These are phyloP conservation scores for Blastomyces parvus DNA, from an alignment of 2,329 filamentous ascomycete species.

Conservation along the genomic window DNA sequence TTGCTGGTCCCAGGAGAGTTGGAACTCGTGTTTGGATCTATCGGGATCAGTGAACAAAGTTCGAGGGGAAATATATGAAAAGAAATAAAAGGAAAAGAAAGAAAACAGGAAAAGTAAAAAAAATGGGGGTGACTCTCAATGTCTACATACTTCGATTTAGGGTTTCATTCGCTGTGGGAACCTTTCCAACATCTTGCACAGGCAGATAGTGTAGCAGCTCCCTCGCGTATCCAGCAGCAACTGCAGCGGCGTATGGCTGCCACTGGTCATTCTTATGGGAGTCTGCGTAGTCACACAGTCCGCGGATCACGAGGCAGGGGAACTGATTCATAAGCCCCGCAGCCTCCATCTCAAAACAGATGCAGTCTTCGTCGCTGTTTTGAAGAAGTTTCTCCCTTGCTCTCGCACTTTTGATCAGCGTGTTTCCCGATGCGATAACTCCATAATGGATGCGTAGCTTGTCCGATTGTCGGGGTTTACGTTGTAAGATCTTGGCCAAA, in stretches of 20 bases:
- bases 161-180: slow-evolving; percentile 4
- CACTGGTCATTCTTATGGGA: slow-evolving; percentile 19
- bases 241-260: slow-evolving; percentile 19
- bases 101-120: background rate
- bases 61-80: too few species aligned
- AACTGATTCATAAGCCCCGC: slow-evolving; percentile 5
- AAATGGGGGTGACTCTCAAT: too few species aligned
- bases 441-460: slow-evolving; percentile 20
- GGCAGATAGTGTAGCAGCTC: slow-evolving; percentile 4
- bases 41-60: background rate
- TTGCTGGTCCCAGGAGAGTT: background rate
- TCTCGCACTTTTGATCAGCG: slow-evolving; percentile 18
- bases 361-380: slow-evolving; percentile 11
- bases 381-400: slow-evolving; percentile 14
- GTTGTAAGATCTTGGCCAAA: slow-evolving; percentile 13
- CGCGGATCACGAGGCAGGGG: slow-evolving; percentile 14
- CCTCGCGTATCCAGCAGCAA: slow-evolving; percentile 1
- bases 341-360: slow-evolving; percentile 23
- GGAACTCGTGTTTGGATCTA: background rate
- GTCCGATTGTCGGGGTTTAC: slow-evolving; percentile 10
- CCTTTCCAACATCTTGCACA: background rate
- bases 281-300: slow-evolving; percentile 17
- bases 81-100: too few species aligned
- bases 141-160: background rate
- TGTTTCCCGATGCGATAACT: slow-evolving; percentile 22